Evolutionary conservation across 192 early-diverging fungal genomes (phyloP), one percentile per base, ranked within the genome.

Genomic region (Entrophospora sp.): DNA sequence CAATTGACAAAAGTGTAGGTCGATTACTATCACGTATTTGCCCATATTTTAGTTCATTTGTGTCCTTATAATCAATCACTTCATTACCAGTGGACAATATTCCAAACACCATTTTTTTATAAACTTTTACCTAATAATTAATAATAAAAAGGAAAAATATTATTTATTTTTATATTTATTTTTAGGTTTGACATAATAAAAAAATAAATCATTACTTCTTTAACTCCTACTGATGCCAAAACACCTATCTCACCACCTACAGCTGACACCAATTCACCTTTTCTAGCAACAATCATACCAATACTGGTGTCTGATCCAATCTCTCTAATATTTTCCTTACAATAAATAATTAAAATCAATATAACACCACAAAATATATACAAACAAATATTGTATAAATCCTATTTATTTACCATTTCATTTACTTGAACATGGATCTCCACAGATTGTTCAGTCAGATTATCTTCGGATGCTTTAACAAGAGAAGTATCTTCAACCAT

Each of bases 401-500:
- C n/a, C n/a, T n/a, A n/a, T n/a, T n/a, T n/a, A n/a, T n/a, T n/a
- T n/a, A n/a, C n/a, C n/a, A n/a, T n/a, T n/a, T 66, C 36, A 13
- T 55, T 60, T 25, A 73, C 67, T 59, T 71, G 34, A 35, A 68
- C 76, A 65, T 70, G 14, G 52, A 88, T 83, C 56, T 64, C 52
- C 1, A 87, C 77, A 31, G 76, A 62, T 22, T 78, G 70, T 68
- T 92, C 88, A 25, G 79, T 78, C 2, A 73, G 70, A 12, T 81
- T 83, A 44, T 86, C 83, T 31, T 67, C 73, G 1, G 77, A 79
- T 0, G 74, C 66, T 37, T 70, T 69, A n/a, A 87, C 66, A 5
- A 98, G 73, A 48, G 74, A 66, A 1, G 96, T 96, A 59, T 96
- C 87, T 69, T 98, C 96, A 16, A 96, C 88, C 96, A 98, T 98